A percentile compares a stretch with the other conserved stretches of the same genome.
Conservation (phyloP, 306 rosid genomes). For the Quercus variabilis region DNA sequence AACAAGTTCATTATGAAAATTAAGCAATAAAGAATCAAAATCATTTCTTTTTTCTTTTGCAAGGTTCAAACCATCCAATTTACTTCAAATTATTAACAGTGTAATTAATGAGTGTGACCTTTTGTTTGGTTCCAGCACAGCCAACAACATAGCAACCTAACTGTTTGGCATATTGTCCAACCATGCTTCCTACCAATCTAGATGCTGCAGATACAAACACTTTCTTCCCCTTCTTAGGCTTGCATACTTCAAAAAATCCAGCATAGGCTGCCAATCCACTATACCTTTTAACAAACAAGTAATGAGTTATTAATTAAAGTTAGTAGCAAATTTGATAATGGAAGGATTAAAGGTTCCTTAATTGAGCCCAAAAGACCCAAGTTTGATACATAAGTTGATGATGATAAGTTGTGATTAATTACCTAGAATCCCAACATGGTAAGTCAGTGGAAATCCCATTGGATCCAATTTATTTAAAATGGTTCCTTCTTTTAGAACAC, state of each 20-base stretch:
- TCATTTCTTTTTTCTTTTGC: not conserved
- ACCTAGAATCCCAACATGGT: slow-evolving; percentile 67
- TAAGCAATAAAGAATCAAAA: not conserved
- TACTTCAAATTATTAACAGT: not conserved
- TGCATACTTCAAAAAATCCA: slow-evolving; percentile 60
- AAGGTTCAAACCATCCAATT: not conserved
- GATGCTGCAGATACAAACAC: slow-evolving; percentile 77
- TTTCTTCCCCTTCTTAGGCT: slow-evolving; percentile 61
- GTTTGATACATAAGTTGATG: not conserved
- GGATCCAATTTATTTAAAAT: slow-evolving; percentile 53
- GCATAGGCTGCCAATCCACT: slow-evolving; percentile 72
- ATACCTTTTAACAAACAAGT: slow-evolving; percentile 30
- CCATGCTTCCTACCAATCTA: slow-evolving; percentile 66
- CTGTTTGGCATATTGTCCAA: slow-evolving; percentile 68
- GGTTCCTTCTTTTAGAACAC: slow-evolving; percentile 38
- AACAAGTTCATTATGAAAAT: not conserved
- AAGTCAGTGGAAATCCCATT: slow-evolving; percentile 51
- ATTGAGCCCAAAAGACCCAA: not conserved
- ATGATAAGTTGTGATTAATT: not conserved
- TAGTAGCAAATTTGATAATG: too few species aligned
- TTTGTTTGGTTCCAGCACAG: slow-evolving; percentile 54
- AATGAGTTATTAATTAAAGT: not conserved
- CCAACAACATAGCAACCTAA: slow-evolving; percentile 87
- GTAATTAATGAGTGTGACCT: slow-evolving; percentile 35
- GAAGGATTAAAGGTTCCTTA: not conserved